Evolutionary conservation across 495 filamentous ascomycete genomes (phyloP).

Genomic region (Bacidia gigantensis): DNA sequence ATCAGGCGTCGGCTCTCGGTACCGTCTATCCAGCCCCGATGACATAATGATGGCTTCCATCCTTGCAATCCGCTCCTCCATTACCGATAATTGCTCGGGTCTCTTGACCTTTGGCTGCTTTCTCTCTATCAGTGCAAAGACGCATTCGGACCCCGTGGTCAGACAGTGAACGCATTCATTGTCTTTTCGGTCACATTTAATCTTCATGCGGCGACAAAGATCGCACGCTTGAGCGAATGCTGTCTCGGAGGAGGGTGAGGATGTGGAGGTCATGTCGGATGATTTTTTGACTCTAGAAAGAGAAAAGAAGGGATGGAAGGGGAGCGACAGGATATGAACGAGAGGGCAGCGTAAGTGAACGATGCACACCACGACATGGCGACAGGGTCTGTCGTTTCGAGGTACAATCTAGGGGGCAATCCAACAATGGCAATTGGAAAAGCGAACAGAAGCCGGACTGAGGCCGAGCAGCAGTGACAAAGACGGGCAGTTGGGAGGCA

Average conservation of each 20-base stretch:
- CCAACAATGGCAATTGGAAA: too few relatives aligned
- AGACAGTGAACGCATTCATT: slow-evolving; percentile 1
- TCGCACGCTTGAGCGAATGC: slow-evolving; percentile 7
- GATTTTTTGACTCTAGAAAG: background rate
- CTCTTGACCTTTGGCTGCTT: background rate
- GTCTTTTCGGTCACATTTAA: slow-evolving; percentile 1
- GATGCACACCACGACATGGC: too few relatives aligned
- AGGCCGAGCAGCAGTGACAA: too few relatives aligned
- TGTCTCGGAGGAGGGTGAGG: background rate
- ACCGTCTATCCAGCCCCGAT: background rate
- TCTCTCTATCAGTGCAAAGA: background rate
- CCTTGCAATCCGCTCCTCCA: slow-evolving; percentile 1
- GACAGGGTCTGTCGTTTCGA: too few relatives aligned
- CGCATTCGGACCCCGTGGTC: background rate
- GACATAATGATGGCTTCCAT: slow-evolving; percentile 1
- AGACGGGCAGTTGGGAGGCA: too few relatives aligned
- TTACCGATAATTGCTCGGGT: background rate
- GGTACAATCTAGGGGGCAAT: too few relatives aligned
- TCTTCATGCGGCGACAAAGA: slow-evolving; percentile 3
- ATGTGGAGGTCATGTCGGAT: background rate
- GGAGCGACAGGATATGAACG: background rate
- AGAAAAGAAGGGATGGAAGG: background rate
- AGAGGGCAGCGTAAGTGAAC: too few relatives aligned
- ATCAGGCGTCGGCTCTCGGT: background rate
- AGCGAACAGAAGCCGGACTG: too few relatives aligned